Evolutionary conservation across 768 basidiomycete species (phyloP).

Genomic region (Kwoniella sp.): DNA sequence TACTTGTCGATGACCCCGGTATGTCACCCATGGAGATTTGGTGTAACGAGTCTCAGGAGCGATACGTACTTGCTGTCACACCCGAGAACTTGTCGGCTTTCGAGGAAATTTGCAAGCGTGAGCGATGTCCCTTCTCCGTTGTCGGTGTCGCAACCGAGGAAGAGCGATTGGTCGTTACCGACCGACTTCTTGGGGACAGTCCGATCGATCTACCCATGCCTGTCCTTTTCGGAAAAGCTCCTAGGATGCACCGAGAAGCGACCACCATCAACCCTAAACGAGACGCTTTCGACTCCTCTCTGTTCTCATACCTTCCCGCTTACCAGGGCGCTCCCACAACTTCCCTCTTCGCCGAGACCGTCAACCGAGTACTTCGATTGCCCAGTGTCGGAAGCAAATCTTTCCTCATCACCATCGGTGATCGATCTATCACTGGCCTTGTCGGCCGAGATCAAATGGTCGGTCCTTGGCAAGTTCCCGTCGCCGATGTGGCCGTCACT

Average conservation of each 20-base stretch:
- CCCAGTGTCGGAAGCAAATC: slow-evolving; percentile 94
- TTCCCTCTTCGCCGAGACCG: slow-evolving; percentile 63
- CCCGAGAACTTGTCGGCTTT: slow-evolving; percentile 66
- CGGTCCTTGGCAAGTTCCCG: slow-evolving; percentile 97
- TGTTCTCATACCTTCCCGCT: slow-evolving; percentile 64
- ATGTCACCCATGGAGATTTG: slow-evolving; percentile 99
- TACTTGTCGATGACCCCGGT: slow-evolving; percentile 83
- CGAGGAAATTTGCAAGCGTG: slow-evolving; percentile 75
- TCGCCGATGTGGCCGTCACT: slow-evolving; percentile 95
- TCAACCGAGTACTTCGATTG: slow-evolving; percentile 79
- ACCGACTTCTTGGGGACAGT: slow-evolving; percentile 73
- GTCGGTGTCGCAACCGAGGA: slow-evolving; percentile 83
- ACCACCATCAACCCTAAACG: slow-evolving; percentile 59
- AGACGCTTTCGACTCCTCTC: slow-evolving; percentile 69
- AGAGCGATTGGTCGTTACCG: slow-evolving; percentile 83
- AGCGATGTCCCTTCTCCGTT: slow-evolving; percentile 89
- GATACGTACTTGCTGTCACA: slow-evolving; percentile 89
- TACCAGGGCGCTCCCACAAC: slow-evolving; percentile 56
- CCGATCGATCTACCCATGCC: slow-evolving; percentile 91
- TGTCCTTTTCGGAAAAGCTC: slow-evolving; percentile 93
- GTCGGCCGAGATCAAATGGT: slow-evolving; percentile 98
- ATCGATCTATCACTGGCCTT: slow-evolving; percentile 88
- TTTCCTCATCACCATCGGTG: slow-evolving; percentile 98
- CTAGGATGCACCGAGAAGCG: slow-evolving; percentile 81
- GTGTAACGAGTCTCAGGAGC: slow-evolving; percentile 99